Percentiles rank a stretch among this genome's conserved stretches.
phyloP scores from a whole-genome alignment of 1,284 basidiomycete genomes.

The Coniferiporia weirii region DNA sequence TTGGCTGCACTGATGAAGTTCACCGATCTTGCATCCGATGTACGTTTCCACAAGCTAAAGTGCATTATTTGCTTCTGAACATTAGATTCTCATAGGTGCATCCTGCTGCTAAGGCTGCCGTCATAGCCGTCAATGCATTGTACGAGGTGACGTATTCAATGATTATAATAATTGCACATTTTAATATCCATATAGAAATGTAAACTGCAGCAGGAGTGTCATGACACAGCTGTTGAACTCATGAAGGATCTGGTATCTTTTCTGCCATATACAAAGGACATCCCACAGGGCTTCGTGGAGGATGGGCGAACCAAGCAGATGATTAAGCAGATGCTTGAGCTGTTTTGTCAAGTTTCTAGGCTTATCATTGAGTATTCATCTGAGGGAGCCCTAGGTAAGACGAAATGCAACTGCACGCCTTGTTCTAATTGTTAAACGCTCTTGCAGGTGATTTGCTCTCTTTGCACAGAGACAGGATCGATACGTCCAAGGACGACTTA shows the following conservation, averaged over 20 bases:
- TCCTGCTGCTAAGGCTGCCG: neutral
- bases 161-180: neutral
- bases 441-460: too few species aligned
- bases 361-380: neutral
- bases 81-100: neutral
- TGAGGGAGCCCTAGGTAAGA: neutral
- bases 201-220: neutral
- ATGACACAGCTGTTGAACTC: neutral
- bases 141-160: neutral
- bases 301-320: neutral
- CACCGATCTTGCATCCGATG: neutral
- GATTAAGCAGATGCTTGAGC: neutral
- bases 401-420: accelerated
- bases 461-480: too few species aligned
- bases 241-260: neutral
- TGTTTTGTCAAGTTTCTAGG: neutral
- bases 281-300: neutral
- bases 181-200: neutral
- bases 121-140: neutral
- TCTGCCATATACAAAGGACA: neutral
- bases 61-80: neutral
- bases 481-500: neutral
- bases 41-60: neutral
- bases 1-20: neutral
- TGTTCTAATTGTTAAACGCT: too few species aligned